phyloP scores from a whole-genome alignment of 352 stramenopile genomes.

The Globisporangium paddicum region DNA sequence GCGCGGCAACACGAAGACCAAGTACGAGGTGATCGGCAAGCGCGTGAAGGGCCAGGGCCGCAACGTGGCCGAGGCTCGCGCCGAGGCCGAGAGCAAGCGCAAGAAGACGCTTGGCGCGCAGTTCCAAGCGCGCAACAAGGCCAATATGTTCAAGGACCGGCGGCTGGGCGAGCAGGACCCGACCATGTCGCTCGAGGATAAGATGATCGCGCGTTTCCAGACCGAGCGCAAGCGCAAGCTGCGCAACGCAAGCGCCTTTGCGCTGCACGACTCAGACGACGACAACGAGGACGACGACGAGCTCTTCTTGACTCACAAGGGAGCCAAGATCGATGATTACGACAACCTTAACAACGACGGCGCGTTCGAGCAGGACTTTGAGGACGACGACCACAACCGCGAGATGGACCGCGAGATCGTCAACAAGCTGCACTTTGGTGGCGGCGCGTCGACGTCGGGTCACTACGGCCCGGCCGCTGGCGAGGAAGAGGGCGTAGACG shows the following conservation, averaged over 20 bases:
- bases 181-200: slow-evolving; percentile 88
- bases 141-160: slow-evolving; percentile 86
- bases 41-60: slow-evolving; percentile 86
- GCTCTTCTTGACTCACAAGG: slow-evolving; percentile 75
- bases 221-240: slow-evolving; percentile 85
- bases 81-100: slow-evolving; percentile 78
- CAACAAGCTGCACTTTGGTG: slow-evolving; percentile 84
- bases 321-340: slow-evolving; percentile 75
- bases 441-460: slow-evolving; percentile 18
- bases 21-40: slow-evolving; percentile 89
- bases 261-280: slow-evolving; percentile 74
- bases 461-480: slow-evolving; percentile 12
- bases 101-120: slow-evolving; percentile 84
- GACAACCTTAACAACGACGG: slow-evolving; percentile 49
- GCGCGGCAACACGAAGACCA: slow-evolving; percentile 79
- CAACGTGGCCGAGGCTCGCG: slow-evolving; percentile 82
- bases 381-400: slow-evolving; percentile 70
- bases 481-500: slow-evolving; percentile 8
- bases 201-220: slow-evolving; percentile 91
- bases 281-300: slow-evolving; percentile 64
- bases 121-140: slow-evolving; percentile 81
- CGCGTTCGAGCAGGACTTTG: slow-evolving; percentile 38
- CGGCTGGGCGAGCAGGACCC: slow-evolving; percentile 82
- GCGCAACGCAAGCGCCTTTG: slow-evolving; percentile 68
- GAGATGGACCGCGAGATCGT: slow-evolving; percentile 82